A percentile compares a stretch with the other conserved stretches of the same genome.
Conservation (phyloP, 2,329 filamentous ascomycete genomes). For the Trichoderma semiorbis region DNA sequence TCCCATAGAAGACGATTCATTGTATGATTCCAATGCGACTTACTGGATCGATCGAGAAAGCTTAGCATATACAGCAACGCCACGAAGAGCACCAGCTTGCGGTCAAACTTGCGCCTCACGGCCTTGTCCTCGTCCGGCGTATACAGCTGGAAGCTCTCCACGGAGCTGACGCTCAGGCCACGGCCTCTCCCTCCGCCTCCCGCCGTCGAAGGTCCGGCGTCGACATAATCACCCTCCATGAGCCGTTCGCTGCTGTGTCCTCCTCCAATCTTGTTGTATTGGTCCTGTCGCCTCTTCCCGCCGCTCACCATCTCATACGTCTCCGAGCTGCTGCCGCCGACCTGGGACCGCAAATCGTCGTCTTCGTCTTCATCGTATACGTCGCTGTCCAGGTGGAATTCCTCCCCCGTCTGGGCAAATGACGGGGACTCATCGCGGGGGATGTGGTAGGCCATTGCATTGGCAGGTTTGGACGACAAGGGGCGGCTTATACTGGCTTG, state of each 20-base stretch:
- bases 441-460: conserved; percentile 26
- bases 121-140: conserved; percentile 66
- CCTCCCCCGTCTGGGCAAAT: conserved; percentile 40
- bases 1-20: not conserved
- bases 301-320: conserved; percentile 35
- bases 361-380: conserved; percentile 23
- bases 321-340: conserved; percentile 30
- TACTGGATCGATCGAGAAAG: conserved; percentile 84
- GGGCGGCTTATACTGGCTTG: not conserved
- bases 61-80: conserved; percentile 79
- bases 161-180: conserved; percentile 30
- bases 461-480: not conserved
- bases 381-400: conserved; percentile 33
- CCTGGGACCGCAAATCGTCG: conserved; percentile 33
- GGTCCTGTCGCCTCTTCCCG: conserved; percentile 20
- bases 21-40: conserved; percentile 26
- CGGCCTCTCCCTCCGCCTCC: conserved; percentile 10
- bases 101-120: conserved; percentile 73
- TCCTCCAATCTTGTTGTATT: conserved; percentile 12
- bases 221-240: conserved; percentile 23
- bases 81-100: conserved; percentile 73
- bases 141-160: conserved; percentile 42
- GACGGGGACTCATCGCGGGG: conserved; percentile 31
- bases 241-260: conserved; percentile 21
- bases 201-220: conserved; percentile 20